Evolutionary conservation across 345 rosid species (phyloP).

Genomic region (Melaleuca alternifolia): DNA sequence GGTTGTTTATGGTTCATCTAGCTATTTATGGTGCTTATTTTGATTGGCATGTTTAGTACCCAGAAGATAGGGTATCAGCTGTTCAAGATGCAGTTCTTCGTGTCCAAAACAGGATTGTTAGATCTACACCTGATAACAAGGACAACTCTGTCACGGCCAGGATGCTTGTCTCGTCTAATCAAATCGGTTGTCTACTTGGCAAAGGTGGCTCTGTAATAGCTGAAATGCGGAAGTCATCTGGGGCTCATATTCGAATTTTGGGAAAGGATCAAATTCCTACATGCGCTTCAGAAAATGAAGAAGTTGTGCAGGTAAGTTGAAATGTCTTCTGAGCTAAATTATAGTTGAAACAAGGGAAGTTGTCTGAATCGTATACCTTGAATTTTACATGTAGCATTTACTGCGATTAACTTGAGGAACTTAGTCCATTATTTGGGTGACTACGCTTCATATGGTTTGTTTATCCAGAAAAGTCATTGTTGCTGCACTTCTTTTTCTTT

Average conservation of each 20-base stretch:
- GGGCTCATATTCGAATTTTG: conserved; percentile 61
- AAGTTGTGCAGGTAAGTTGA: conserved; percentile 58
- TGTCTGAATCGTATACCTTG: background rate
- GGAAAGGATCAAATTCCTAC: conserved; percentile 70
- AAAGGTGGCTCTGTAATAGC: conserved; percentile 65
- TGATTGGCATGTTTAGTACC: conserved; percentile 35
- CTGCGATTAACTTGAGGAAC: background rate
- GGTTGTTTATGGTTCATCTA: background rate
- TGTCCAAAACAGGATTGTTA: conserved; percentile 46
- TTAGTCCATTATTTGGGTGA: background rate
- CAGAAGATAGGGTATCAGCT: conserved; percentile 57
- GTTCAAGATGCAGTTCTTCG: conserved; percentile 71
- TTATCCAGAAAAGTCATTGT: background rate
- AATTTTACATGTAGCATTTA: background rate
- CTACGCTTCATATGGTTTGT: background rate
- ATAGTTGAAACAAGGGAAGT: background rate
- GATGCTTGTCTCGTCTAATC: conserved; percentile 54
- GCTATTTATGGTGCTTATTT: background rate
- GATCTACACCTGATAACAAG: conserved; percentile 44
- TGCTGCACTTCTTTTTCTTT: background rate
- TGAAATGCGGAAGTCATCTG: conserved; percentile 61
- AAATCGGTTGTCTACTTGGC: conserved; percentile 77
- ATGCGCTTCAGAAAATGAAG: conserved; percentile 66
- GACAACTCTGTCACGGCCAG: conserved; percentile 43
- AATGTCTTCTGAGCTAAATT: background rate